These are phyloP conservation scores for Gynochthodes officinalis DNA, from an alignment of 257 asterid species.

Conservation along the genomic window DNA sequence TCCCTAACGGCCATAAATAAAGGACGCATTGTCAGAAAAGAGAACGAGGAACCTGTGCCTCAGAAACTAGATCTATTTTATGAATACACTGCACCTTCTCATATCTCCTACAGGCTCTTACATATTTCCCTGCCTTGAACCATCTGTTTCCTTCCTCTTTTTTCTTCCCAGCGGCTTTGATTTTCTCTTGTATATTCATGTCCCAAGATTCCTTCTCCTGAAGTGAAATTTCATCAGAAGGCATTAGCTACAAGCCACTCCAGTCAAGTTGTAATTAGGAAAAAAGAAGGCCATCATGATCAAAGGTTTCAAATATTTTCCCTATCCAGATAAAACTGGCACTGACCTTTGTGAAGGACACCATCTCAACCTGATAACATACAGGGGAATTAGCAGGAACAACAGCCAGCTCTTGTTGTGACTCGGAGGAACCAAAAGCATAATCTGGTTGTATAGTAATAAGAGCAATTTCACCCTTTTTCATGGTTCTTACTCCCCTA, in stretches of 20 bases:
- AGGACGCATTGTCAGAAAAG: slow-evolving; percentile 1
- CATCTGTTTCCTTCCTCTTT: slow-evolving; percentile 56
- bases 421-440: slow-evolving; percentile 49
- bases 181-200: slow-evolving; percentile 47
- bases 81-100: slow-evolving; percentile 30
- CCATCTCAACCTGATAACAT: slow-evolving; percentile 51
- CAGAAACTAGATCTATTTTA: not conserved
- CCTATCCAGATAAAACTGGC: not conserved
- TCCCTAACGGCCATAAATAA: slow-evolving; percentile 37
- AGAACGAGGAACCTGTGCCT: no score
- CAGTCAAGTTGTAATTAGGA: not conserved
- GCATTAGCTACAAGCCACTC: not conserved
- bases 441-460: slow-evolving; percentile 45
- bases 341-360: slow-evolving; percentile 53
- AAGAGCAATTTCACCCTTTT: slow-evolving; percentile 50
- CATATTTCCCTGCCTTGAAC: slow-evolving; percentile 51
- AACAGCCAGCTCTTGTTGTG: slow-evolving; percentile 46
- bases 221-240: not conserved
- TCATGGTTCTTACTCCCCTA: slow-evolving; percentile 50
- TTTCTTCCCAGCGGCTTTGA: slow-evolving; percentile 47
- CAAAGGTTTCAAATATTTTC: not conserved
- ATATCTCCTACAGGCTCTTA: slow-evolving; percentile 58
- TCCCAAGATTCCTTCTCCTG: slow-evolving; percentile 77
- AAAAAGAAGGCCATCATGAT: no score
- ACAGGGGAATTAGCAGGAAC: slow-evolving; percentile 47